phyloP scores from a whole-genome alignment of 2,329 filamentous ascomycete genomes.

The Pseudocercospora ulei region DNA sequence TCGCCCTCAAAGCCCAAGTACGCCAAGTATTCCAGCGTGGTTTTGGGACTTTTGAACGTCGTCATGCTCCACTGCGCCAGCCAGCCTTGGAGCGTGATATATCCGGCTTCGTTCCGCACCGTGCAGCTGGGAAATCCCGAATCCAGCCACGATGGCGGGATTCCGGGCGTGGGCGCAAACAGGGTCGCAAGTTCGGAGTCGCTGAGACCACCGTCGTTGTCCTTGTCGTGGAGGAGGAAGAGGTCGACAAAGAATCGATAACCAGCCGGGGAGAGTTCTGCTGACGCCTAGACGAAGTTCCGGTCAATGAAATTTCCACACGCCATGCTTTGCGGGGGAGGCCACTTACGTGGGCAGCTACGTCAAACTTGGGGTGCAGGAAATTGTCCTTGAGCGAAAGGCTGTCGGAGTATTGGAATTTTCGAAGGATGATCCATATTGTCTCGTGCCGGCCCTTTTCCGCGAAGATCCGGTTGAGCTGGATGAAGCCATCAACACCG shows the following conservation, averaged over 20 bases:
- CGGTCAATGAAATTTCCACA: neutral
- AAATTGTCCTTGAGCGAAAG: conserved; percentile 84
- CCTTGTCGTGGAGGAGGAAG: conserved; percentile 89
- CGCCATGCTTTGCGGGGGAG: neutral
- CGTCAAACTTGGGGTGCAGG: conserved; percentile 85
- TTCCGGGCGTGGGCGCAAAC: conserved; percentile 84
- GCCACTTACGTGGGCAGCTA: conserved; percentile 57
- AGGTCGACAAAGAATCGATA: conserved; percentile 97
- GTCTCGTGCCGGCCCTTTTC: conserved; percentile 97
- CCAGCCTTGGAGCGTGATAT: conserved; percentile 96
- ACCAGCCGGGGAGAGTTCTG: conserved; percentile 83
- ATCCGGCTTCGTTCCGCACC: conserved; percentile 85
- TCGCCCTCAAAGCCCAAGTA: conserved; percentile 87
- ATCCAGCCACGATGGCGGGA: conserved; percentile 79
- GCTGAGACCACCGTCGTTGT: conserved; percentile 91
- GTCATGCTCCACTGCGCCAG: conserved; percentile 99
- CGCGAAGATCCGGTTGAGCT: conserved; percentile 89
- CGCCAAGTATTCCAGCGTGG: conserved; percentile 87
- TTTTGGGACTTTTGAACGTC: conserved; percentile 90
- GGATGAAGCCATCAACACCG: conserved; percentile 70
- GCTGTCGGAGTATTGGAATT: conserved; percentile 94
- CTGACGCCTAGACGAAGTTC: conserved; percentile 50
- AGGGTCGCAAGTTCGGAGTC: conserved; percentile 73
- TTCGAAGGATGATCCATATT: conserved; percentile 91
- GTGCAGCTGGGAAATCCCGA: conserved; percentile 86